Conservation (phyloP, 2,329 filamentous ascomycete species). For the Colletotrichum godetiae region DNA sequence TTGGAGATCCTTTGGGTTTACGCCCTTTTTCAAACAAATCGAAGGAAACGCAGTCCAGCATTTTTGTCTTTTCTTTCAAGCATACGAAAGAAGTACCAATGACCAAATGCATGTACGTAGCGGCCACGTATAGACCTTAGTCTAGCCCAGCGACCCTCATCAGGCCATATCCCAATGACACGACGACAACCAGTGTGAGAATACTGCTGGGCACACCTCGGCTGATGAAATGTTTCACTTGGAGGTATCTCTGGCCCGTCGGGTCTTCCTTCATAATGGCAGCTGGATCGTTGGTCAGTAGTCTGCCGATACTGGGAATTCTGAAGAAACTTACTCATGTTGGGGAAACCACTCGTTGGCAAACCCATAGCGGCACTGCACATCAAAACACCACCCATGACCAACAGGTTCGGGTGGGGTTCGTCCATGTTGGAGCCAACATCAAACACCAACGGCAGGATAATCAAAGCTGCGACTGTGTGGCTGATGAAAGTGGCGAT, state of each 20-base stretch:
- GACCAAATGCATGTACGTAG: not conserved
- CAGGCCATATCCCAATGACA: conserved; percentile 90
- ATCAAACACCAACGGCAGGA: conserved; percentile 88
- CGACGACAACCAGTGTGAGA: conserved; percentile 82
- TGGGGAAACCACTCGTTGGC: conserved; percentile 96
- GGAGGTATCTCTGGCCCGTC: conserved; percentile 90
- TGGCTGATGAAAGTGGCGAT: conserved; percentile 98
- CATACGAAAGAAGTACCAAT: not conserved
- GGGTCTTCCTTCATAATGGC: conserved; percentile 99
- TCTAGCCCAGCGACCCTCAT: conserved; percentile 81
- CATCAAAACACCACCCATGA: conserved; percentile 96
- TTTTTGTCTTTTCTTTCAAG: not conserved
- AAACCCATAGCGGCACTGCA: conserved; percentile 97
- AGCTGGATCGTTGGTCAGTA: conserved; percentile 61
- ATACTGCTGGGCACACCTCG: conserved; percentile 91
- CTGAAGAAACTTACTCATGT: conserved; percentile 86
- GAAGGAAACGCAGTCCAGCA: not conserved
- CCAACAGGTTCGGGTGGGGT: conserved; percentile 92
- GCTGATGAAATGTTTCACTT: conserved; percentile 94
- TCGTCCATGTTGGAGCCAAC: conserved; percentile 88
- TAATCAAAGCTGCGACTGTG: conserved; percentile 94
- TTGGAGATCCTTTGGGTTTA: not conserved
- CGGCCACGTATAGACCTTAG: conserved; percentile 41
- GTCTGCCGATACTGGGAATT: not conserved
- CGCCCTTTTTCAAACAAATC: not conserved